Evolutionary conservation across 305 asterid genomes (phyloP).

Genomic region (Fraxinus greggii): DNA sequence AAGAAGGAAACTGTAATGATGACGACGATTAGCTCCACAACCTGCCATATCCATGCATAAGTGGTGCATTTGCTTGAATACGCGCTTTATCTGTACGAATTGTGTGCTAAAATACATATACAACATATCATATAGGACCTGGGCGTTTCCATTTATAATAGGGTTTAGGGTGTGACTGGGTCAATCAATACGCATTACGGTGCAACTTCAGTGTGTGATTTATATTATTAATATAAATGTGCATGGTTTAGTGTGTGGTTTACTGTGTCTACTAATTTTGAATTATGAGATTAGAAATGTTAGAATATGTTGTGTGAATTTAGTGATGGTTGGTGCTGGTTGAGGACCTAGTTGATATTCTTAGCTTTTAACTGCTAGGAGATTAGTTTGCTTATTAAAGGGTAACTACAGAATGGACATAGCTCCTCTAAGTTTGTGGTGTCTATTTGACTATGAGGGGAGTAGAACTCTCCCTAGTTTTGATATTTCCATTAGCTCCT

Average conservation of each 20-base stretch:
- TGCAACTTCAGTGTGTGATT: neutral
- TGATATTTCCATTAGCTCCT: neutral
- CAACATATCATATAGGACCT: neutral
- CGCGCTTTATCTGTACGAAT: neutral
- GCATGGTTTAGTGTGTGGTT: neutral
- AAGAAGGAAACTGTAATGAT: neutral
- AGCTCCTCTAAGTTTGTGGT: neutral
- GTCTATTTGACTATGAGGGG: neutral
- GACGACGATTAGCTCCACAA: neutral
- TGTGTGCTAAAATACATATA: neutral
- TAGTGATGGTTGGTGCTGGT: neutral
- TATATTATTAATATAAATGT: neutral
- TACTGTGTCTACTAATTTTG: neutral
- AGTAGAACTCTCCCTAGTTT: neutral
- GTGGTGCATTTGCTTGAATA: neutral
- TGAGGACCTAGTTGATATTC: neutral
- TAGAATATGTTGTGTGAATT: neutral
- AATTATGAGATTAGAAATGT: neutral
- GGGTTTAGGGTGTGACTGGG: neutral
- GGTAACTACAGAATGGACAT: neutral
- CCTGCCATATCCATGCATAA: neutral
- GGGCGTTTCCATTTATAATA: neutral
- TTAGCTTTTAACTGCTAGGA: neutral
- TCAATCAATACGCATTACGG: neutral
- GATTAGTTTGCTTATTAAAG: neutral